These are phyloP conservation scores for Linnemannia exigua DNA, from an alignment of 192 early-diverging fungal species.

Conservation along the genomic window DNA sequence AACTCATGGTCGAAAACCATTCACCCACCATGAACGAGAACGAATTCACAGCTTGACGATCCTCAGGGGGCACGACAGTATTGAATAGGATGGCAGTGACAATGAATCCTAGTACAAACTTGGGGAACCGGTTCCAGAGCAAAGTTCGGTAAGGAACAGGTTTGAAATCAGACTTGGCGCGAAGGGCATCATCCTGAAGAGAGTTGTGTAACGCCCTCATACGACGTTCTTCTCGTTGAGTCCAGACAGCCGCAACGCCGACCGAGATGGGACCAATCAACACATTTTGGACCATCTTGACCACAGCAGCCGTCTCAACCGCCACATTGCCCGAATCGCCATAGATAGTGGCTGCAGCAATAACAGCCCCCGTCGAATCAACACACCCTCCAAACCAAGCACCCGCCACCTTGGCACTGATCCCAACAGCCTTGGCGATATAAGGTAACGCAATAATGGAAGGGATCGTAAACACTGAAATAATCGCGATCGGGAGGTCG, in stretches of 20 bases:
- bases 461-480: conserved; percentile 70
- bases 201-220: conserved; percentile 28
- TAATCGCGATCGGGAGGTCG: conserved; percentile 70
- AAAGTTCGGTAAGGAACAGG: conserved; percentile 43
- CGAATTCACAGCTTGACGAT: conserved; percentile 52
- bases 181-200: conserved; percentile 31
- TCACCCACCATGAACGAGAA: conserved; percentile 68
- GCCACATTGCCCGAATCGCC: conserved; percentile 60
- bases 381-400: conserved; percentile 72
- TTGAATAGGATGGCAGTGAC: conserved; percentile 67
- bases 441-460: conserved; percentile 68
- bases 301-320: conserved; percentile 66
- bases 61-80: conserved; percentile 54
- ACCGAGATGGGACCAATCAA: conserved; percentile 68
- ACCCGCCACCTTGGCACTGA: conserved; percentile 61
- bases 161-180: conserved; percentile 41
- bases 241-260: conserved; percentile 64
- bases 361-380: conserved; percentile 69
- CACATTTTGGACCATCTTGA: conserved; percentile 72
- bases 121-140: conserved; percentile 67
- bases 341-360: conserved; percentile 69
- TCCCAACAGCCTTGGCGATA: conserved; percentile 59
- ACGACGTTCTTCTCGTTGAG: conserved; percentile 55
- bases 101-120: conserved; percentile 69
- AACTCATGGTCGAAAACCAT: conserved; percentile 69